Evolutionary conservation across 176 grass and related monocot species (phyloP).

Genomic region (Carex pumila): DNA sequence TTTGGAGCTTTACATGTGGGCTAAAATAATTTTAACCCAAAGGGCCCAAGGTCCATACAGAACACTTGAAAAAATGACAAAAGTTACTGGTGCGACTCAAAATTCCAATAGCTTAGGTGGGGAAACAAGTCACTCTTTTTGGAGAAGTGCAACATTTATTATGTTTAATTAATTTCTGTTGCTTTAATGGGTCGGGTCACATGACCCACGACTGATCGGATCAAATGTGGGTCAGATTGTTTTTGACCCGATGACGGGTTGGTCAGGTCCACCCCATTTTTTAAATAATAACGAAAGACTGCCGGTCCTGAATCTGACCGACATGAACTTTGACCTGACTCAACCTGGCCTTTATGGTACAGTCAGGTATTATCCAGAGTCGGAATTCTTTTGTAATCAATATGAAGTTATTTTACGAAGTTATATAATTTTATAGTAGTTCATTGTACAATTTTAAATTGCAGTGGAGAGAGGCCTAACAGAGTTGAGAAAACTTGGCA

Average conservation of each 20-base stretch:
- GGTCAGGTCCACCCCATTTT: not conserved
- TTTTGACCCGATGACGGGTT: not conserved
- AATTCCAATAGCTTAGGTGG: not conserved
- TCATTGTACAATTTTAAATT: slow-evolving; percentile 19
- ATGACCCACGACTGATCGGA: not conserved
- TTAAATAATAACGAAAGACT: not conserved
- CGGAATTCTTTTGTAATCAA: not conserved
- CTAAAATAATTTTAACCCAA: not conserved
- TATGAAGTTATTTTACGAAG: not conserved
- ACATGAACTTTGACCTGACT: not conserved
- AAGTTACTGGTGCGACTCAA: not conserved
- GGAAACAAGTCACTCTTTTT: not conserved
- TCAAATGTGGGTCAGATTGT: not conserved
- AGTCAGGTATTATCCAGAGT: not conserved
- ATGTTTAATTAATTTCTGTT: not conserved
- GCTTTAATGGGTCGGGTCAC: not conserved
- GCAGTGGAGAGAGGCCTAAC: slow-evolving; percentile 94
- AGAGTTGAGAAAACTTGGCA: slow-evolving; percentile 76
- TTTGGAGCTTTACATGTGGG: not conserved
- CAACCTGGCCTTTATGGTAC: not conserved
- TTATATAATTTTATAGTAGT: not conserved
- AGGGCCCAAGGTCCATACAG: not conserved
- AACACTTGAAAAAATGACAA: not conserved
- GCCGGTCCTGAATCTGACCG: not conserved
- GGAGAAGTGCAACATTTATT: not conserved